Conservation (phyloP, 2,329 filamentous ascomycete genomes). For the Diaporthe batatas region DNA sequence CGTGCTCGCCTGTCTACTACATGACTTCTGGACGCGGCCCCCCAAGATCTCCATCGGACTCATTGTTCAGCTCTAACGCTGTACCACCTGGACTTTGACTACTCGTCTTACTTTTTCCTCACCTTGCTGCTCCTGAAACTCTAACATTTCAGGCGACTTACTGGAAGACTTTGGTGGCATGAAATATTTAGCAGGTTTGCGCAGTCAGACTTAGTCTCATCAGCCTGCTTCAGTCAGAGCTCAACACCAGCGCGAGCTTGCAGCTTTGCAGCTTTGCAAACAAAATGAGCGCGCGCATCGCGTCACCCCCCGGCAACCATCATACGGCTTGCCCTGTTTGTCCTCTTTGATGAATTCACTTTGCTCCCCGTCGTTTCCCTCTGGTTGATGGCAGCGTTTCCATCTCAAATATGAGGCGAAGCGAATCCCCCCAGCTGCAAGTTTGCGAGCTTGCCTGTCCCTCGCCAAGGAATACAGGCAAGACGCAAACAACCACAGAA, state of each 20-base stretch:
- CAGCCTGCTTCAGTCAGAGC: conserved; percentile 1
- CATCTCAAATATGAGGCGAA: conserved; percentile 15
- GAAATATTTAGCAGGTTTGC: neutral
- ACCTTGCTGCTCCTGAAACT: no score
- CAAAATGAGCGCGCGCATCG: neutral
- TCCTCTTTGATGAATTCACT: neutral
- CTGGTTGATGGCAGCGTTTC: neutral
- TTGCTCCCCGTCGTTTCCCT: neutral
- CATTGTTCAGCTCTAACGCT: neutral
- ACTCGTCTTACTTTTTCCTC: neutral
- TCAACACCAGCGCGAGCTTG: neutral
- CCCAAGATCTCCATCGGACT: neutral
- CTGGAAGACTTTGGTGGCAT: neutral
- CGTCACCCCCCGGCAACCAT: neutral
- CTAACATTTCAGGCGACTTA: neutral
- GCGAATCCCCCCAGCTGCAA: neutral
- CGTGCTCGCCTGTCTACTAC: neutral
- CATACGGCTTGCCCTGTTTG: neutral
- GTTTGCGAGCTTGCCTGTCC: conserved; percentile 19
- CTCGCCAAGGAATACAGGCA: neutral
- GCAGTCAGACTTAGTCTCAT: neutral
- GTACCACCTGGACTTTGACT: neutral
- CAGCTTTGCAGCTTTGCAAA: conserved; percentile 6
- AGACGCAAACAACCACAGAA: neutral
- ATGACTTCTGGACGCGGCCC: neutral